These are phyloP conservation scores for Torrubiellomyces zombiae DNA, from an alignment of 2,329 filamentous ascomycete species.

Conservation along the genomic window DNA sequence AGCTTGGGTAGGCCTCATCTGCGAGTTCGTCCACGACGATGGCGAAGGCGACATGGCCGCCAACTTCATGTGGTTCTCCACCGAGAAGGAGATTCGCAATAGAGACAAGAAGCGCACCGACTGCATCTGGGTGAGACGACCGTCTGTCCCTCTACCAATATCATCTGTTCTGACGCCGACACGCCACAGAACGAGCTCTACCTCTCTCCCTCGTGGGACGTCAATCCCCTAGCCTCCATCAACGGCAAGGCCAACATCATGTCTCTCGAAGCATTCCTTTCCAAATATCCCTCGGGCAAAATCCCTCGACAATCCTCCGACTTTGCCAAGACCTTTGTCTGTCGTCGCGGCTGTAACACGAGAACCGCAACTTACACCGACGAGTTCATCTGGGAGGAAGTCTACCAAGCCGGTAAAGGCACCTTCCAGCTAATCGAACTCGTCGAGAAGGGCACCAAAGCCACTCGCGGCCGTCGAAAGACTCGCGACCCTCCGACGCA, in stretches of 20 bases:
- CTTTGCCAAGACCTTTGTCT: constrained; percentile 76
- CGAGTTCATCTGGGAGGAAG: constrained; percentile 81
- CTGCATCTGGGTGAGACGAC: constrained; percentile 47
- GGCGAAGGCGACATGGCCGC: constrained; percentile 54
- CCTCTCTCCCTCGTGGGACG: constrained; percentile 71
- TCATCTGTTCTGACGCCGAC: constrained; percentile 1
- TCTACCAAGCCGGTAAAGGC: constrained; percentile 51
- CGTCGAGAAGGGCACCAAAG: constrained; percentile 57
- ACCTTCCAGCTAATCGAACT: constrained; percentile 49
- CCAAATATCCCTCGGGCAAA: constrained; percentile 56
- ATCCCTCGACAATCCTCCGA: constrained; percentile 58
- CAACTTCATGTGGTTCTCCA: constrained; percentile 92
- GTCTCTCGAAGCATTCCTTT: constrained; percentile 52
- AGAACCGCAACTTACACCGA: constrained; percentile 81
- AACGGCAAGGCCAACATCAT: constrained; percentile 75
- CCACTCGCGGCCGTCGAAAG: constrained; percentile 26
- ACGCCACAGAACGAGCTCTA: constrained; percentile 66
- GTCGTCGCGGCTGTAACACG: constrained; percentile 76
- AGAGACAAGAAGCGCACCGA: constrained; percentile 70
- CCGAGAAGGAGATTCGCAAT: constrained; percentile 75
- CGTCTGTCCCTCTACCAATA: constrained; percentile 2
- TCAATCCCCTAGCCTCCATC: constrained; percentile 75
- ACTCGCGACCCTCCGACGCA: constrained; percentile 15
- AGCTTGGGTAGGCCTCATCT: constrained; percentile 83
- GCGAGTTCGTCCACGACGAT: constrained; percentile 61